Evolutionary conservation across 345 rosid species (phyloP).

Genomic region (Kandelia obovata): DNA sequence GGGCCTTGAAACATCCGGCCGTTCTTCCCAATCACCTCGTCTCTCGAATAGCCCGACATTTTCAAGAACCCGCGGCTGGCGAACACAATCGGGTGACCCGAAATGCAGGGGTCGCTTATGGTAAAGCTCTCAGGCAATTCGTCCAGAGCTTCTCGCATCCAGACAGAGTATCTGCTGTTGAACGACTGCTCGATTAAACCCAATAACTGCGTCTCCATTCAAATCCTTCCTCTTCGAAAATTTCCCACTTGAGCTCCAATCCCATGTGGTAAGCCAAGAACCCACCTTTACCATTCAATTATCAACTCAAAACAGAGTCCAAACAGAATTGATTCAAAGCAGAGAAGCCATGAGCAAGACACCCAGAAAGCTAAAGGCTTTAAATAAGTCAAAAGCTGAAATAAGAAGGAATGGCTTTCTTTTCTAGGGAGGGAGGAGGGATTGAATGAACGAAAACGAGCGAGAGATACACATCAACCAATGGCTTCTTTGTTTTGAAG

Average conservation of each 20-base stretch:
- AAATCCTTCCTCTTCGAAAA: slow-evolving; percentile 20
- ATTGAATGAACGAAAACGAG: slow-evolving; percentile 24
- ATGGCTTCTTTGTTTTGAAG: neutral
- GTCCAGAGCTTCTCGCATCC: slow-evolving; percentile 64
- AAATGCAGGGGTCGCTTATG: slow-evolving; percentile 74
- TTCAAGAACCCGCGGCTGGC: slow-evolving; percentile 75
- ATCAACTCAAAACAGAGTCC: neutral
- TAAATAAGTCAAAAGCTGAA: no score
- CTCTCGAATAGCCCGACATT: slow-evolving; percentile 62
- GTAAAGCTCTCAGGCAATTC: slow-evolving; percentile 74
- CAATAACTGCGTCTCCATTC: slow-evolving; percentile 53
- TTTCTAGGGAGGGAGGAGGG: neutral
- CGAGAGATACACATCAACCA: slow-evolving; percentile 25
- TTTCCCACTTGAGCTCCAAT: slow-evolving; percentile 33
- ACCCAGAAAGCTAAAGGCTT: no score
- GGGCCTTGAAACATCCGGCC: slow-evolving; percentile 86
- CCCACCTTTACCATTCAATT: neutral
- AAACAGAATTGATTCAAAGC: neutral
- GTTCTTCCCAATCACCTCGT: slow-evolving; percentile 72
- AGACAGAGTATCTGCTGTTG: slow-evolving; percentile 43
- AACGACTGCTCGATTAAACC: slow-evolving; percentile 54
- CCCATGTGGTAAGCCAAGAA: slow-evolving; percentile 51
- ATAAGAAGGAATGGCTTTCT: no score
- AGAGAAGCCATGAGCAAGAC: neutral
- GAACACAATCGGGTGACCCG: slow-evolving; percentile 88